Conservation (phyloP, 2,329 filamentous ascomycete species). For the Paraphaeosphaeria sporulosa region DNA sequence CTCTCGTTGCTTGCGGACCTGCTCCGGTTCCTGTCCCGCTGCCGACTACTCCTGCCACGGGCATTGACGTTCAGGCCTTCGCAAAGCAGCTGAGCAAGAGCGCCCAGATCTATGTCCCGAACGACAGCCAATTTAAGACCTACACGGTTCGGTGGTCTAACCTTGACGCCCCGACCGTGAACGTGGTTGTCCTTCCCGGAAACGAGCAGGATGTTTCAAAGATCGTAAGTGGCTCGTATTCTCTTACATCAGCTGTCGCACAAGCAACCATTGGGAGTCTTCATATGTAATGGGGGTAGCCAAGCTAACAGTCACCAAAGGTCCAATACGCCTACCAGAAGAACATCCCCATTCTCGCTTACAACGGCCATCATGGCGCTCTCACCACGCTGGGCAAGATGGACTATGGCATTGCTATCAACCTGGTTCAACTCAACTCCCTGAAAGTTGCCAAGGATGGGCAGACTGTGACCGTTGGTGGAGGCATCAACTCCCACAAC, state of each 20-base stretch:
- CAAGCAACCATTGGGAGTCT: background rate
- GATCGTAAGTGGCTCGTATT: slow-evolving; percentile 25
- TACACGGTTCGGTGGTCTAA: slow-evolving; percentile 30
- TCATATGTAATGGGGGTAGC: background rate
- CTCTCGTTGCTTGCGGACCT: slow-evolving; percentile 19
- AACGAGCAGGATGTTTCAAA: slow-evolving; percentile 29
- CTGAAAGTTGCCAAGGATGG: slow-evolving; percentile 54
- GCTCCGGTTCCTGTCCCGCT: slow-evolving; percentile 17
- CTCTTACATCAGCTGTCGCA: background rate
- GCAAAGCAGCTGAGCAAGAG: slow-evolving; percentile 24
- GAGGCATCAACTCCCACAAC: slow-evolving; percentile 56
- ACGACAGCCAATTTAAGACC: slow-evolving; percentile 20
- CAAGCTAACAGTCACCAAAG: slow-evolving; percentile 33
- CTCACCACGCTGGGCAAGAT: slow-evolving; percentile 59
- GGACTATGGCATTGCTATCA: slow-evolving; percentile 61
- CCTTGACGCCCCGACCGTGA: slow-evolving; percentile 27
- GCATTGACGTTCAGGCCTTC: slow-evolving; percentile 26
- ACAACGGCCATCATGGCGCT: slow-evolving; percentile 62
- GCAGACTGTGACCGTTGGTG: slow-evolving; percentile 57
- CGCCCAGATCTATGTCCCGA: slow-evolving; percentile 28
- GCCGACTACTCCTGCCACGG: slow-evolving; percentile 19
- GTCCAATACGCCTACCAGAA: slow-evolving; percentile 59
- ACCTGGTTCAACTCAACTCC: slow-evolving; percentile 54
- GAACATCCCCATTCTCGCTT: slow-evolving; percentile 60
- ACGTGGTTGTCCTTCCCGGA: slow-evolving; percentile 27